phyloP scores from a whole-genome alignment of 2,329 filamentous ascomycete species.

The Macroventuria anomochaeta region DNA sequence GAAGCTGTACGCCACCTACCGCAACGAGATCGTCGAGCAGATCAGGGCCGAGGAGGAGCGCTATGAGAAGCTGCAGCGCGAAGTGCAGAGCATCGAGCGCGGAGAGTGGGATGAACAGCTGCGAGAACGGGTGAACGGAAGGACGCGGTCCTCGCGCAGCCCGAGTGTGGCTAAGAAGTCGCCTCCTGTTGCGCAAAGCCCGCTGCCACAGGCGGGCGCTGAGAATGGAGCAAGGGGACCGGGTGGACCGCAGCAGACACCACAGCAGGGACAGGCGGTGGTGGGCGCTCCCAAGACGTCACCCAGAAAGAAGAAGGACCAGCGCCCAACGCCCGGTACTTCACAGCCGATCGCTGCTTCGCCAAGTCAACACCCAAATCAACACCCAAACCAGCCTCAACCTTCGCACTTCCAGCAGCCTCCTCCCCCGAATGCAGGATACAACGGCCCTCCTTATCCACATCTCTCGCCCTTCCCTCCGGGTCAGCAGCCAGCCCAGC shows the following conservation, averaged over 20 bases:
- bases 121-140: conserved; percentile 32
- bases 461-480: conserved; percentile 50
- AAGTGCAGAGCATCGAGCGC: conserved; percentile 72
- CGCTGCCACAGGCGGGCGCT: conserved; percentile 10
- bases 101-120: conserved; percentile 60
- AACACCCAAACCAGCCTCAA: conserved; percentile 11
- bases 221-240: conserved; percentile 17
- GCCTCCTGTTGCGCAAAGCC: conserved; percentile 26
- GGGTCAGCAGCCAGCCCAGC: conserved; percentile 41
- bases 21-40: conserved; percentile 69
- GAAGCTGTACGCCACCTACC: conserved; percentile 77
- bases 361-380: conserved; percentile 24
- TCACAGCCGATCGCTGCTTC: conserved; percentile 27
- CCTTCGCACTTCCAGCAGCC: conserved; percentile 31
- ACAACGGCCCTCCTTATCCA: conserved; percentile 41
- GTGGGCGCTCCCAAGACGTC: conserved; percentile 28
- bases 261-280: conserved; percentile 14
- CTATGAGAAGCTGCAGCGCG: conserved; percentile 67
- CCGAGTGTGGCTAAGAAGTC: conserved; percentile 36
- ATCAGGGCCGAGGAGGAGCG: conserved; percentile 77
- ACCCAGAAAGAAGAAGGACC: conserved; percentile 38
- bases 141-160: conserved; percentile 30
- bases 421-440: conserved; percentile 33
- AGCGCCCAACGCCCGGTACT: conserved; percentile 22
- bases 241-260: conserved; percentile 18